Evolutionary conservation across 305 asterid genomes (phyloP), one percentile per base, ranked within the genome.

Genomic region (Striga hermonthica): DNA sequence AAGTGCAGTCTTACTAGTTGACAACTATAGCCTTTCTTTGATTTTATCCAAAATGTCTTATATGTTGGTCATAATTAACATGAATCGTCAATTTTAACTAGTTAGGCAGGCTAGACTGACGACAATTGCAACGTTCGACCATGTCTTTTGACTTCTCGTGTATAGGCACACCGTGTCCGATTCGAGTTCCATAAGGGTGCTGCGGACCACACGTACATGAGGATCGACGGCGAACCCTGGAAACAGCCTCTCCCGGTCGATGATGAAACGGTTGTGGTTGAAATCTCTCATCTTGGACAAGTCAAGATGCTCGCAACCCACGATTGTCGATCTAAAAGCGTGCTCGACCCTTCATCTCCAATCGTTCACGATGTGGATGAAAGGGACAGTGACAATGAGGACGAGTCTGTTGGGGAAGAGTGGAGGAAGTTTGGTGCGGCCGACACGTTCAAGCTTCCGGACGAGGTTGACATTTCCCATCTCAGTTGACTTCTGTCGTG

Each of bases 191-290:
- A 79, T 50, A 86, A 75, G 68, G 97, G 96, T 38, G 91, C 79
- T 14, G 77, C 86, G 37, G 84, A 82, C n/a, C 79, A 84, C 38
- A 86, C 95, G 10, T 90, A 59, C 82, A 93, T 90, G 98, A 88
- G 98, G 75, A 83, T 93, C 2, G 97, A 90, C 54, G 97, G 97
- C 4, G 95, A 93, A 65, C 96, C 98, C 64, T 93, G 97, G 98
- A 86, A 88, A 64, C 97, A 93, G 61, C 96, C 95, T 43, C 95
- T 88, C 44, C 97, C 96, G 7, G 61, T 39, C 9, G 79, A 86
- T 34, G 94, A 84, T 39, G 95, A 90, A 54, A 81, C 83, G 0
- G 96, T 88, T 39, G 88, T 86, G 1, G 80, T 93, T 7, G 97
- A 93, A 69, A 93, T 93, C 60, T 93, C 97, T 47, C 89, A 86